Percentiles rank a stretch among this genome's conserved stretches.
These are phyloP conservation scores for Trypanosoma congolense DNA, from an alignment of 208 protist genomes.

Conservation along the genomic window DNA sequence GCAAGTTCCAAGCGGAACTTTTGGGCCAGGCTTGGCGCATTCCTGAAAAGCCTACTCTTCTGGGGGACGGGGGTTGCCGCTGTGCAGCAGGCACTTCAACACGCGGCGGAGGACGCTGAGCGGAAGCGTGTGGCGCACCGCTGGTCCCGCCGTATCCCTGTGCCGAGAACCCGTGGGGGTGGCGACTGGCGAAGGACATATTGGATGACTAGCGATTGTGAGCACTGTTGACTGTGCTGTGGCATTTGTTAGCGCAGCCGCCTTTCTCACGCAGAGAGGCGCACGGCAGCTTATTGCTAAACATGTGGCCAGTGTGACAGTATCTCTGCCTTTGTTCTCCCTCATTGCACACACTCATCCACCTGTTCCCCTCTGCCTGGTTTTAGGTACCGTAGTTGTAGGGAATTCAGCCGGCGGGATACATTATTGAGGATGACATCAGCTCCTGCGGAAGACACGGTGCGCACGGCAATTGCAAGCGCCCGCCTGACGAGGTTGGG, in stretches of 20 bases:
- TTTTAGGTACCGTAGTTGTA: too few species aligned
- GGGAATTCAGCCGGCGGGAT: too few species aligned
- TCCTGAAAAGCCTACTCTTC: conserved; percentile 79
- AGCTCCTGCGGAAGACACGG: too few species aligned
- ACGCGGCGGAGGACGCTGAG: conserved; percentile 76
- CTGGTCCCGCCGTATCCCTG: conserved; percentile 78
- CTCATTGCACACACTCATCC: too few species aligned
- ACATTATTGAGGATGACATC: too few species aligned
- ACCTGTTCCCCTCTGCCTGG: too few species aligned
- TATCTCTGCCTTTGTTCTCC: too few species aligned
- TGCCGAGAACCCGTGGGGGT: conserved; percentile 82
- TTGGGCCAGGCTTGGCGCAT: conserved; percentile 69
- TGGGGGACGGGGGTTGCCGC: conserved; percentile 74
- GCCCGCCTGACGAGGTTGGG: too few species aligned
- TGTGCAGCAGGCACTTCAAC: conserved; percentile 80
- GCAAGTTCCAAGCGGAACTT: conserved; percentile 45
- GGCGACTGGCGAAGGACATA: conserved; percentile 70
- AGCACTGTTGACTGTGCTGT: conserved; percentile 1
- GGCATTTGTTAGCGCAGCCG: not conserved
- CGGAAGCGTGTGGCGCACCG: conserved; percentile 39
- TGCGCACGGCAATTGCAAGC: too few species aligned
- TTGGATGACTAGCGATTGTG: conserved; percentile 42
- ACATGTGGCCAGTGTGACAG: too few species aligned
- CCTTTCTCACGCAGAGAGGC: not conserved
- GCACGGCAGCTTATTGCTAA: too few species aligned